Conservation (phyloP, 1,284 basidiomycete species). For the Trametes sp. region DNA sequence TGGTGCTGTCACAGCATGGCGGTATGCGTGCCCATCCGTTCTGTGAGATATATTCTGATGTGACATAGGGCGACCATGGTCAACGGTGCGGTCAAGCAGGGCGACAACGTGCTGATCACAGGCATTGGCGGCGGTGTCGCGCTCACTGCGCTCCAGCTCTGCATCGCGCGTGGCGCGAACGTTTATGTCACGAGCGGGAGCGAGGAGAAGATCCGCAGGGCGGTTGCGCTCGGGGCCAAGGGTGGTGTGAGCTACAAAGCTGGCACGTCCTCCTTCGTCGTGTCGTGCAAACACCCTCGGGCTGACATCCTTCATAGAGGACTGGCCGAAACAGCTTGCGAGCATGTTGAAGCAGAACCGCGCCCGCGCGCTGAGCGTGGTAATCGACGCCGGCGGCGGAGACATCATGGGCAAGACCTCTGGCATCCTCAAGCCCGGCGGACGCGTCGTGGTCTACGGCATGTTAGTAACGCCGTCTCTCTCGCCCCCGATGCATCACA, state of each 20-base stretch:
- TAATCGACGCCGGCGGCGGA: slow-evolving; percentile 86
- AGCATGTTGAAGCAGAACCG: slow-evolving; percentile 54
- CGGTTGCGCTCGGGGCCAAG: slow-evolving; percentile 75
- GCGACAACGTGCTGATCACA: slow-evolving; percentile 82
- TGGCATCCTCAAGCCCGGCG: slow-evolving; percentile 72
- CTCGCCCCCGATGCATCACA: background rate
- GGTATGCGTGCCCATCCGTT: slow-evolving; percentile 50
- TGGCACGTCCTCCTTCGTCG: slow-evolving; percentile 45
- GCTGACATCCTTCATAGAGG: slow-evolving; percentile 45
- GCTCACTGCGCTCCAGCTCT: slow-evolving; percentile 78
- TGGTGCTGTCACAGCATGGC: slow-evolving; percentile 84
- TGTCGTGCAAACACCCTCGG: no score
- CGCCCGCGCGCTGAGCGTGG: slow-evolving; percentile 60
- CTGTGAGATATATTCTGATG: background rate
- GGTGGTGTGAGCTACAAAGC: slow-evolving; percentile 82
- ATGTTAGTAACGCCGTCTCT: slow-evolving; percentile 56
- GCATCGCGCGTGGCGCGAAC: slow-evolving; percentile 77
- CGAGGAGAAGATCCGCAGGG: slow-evolving; percentile 74
- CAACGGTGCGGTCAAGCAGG: slow-evolving; percentile 68
- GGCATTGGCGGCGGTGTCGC: slow-evolving; percentile 89
- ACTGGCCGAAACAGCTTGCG: slow-evolving; percentile 70
- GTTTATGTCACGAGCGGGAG: slow-evolving; percentile 87
- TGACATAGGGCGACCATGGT: slow-evolving; percentile 69
- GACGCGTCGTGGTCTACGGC: slow-evolving; percentile 78
- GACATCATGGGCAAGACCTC: slow-evolving; percentile 70